Evolutionary conservation across 352 stramenopile species (phyloP), one percentile per base, ranked within the genome.

Genomic region (Stramenopiles sp.): DNA sequence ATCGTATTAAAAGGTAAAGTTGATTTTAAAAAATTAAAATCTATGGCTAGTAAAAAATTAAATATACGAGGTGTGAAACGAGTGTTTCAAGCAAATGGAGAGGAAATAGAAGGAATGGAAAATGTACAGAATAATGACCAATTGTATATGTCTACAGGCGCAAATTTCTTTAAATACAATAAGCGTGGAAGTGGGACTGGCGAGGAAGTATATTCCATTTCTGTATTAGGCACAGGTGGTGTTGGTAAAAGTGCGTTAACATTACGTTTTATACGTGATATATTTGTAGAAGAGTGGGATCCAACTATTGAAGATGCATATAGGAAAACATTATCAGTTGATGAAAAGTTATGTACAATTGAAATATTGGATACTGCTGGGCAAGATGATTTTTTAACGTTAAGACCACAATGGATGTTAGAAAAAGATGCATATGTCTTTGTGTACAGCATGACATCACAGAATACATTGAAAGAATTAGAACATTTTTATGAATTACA

Each of bases 261-360:
- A 78, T 83, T 94, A 80, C 88, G 90, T 53, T 95, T 95, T 79
- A 89, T 94, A 78, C 85, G 89, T 81, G 90, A 94, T 78, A 91
- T 92, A 80, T 95, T 93, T 82, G 89, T 94, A 32, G 90, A 91
- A 69, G 89, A 95, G 82, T 95, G 90, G 88, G 90, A 95, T 80
- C 90, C 90, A 63, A 95, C 90, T 0, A 93, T 95, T 78, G 90
- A 95, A 80, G 90, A 95, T 82, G 90, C 90, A 13, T 95, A 95
- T 82, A 85, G 89, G 74, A 93, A 93, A 85, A 88, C 88, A 32
- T 86, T 94, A 69, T 89, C 85, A 20, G 89, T 94, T 38, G 88
- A 93, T 80, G 88, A 93, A 23, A 86, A 88, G 74, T 82, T 92
- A 7, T 92, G 87, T 73, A 93, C 92, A 87, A 87, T 94, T 1